Conservation (phyloP, 805 yeast genomes). For the Ogataea nakhonphanomensis region DNA sequence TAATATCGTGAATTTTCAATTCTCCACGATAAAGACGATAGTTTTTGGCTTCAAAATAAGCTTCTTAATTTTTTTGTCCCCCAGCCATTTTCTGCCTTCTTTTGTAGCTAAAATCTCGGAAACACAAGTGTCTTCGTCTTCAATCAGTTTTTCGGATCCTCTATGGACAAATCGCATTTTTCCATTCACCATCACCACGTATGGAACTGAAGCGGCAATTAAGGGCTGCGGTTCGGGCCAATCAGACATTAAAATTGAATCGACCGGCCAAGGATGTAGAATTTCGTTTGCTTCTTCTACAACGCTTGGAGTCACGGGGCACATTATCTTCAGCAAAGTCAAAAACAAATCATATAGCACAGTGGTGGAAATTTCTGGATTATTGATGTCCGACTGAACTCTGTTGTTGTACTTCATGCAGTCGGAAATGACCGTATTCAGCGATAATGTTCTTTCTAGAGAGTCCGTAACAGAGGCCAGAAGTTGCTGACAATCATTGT, state of each 20-base stretch:
- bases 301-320: slow-evolving; percentile 80
- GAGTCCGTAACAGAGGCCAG: slow-evolving; percentile 54
- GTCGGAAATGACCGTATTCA: slow-evolving; percentile 86
- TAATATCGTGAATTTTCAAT: slow-evolving; percentile 5
- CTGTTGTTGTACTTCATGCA: slow-evolving; percentile 77
- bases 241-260: slow-evolving; percentile 49
- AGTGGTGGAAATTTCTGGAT: slow-evolving; percentile 34
- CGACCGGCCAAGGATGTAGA: slow-evolving; percentile 26
- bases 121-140: slow-evolving; percentile 36
- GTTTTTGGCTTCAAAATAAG: slow-evolving; percentile 46
- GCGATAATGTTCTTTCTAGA: slow-evolving; percentile 52
- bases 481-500: slow-evolving; percentile 52
- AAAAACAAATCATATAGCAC: slow-evolving; percentile 48
- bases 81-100: slow-evolving; percentile 42
- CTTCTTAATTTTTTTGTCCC: slow-evolving; percentile 43
- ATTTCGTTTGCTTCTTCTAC: slow-evolving; percentile 81
- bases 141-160: slow-evolving; percentile 34
- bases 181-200: slow-evolving; percentile 71
- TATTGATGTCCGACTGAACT: slow-evolving; percentile 38
- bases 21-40: slow-evolving; percentile 24
- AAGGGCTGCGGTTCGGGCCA: slow-evolving; percentile 59
- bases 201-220: slow-evolving; percentile 39
- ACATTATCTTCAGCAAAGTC: slow-evolving; percentile 56
- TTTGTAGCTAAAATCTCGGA: slow-evolving; percentile 33
- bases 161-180: slow-evolving; percentile 49